Conservation (phyloP, 371 early-diverging fungal genomes). For the Choanephora cucurbitarum region DNA sequence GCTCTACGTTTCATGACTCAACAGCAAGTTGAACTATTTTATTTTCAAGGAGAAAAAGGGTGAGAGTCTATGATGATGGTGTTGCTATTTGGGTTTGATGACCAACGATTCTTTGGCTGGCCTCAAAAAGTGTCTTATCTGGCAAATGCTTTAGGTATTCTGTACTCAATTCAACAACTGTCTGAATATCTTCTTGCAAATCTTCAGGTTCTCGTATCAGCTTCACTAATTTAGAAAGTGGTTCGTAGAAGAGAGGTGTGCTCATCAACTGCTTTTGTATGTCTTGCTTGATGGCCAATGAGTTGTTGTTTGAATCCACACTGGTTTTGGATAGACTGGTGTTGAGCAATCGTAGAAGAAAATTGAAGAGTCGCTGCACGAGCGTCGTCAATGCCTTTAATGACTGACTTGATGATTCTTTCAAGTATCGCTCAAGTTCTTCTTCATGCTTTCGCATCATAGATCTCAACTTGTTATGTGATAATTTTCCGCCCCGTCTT, state of each 20-base stretch:
- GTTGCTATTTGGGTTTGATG: too few relatives aligned
- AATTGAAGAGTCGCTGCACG: constrained; percentile 26
- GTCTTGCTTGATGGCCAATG: constrained; percentile 13
- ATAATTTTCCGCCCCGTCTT: neutral
- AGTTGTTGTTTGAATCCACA: constrained; percentile 3
- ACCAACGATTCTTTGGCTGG: too few relatives aligned
- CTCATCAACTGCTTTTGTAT: constrained; percentile 17
- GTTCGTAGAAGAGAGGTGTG: constrained; percentile 27
- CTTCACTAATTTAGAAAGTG: constrained; percentile 22
- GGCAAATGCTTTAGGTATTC: constrained; percentile 12
- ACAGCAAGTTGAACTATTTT: too few relatives aligned
- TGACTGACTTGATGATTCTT: constrained; percentile 1
- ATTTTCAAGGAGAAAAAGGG: too few relatives aligned
- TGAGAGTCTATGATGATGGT: too few relatives aligned
- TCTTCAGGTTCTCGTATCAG: constrained; percentile 18
- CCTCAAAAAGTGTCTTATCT: constrained; percentile 5
- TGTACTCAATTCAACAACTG: constrained; percentile 17
- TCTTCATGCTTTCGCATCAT: constrained; percentile 17
- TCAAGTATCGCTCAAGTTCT: constrained; percentile 19
- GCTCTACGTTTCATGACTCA: too few relatives aligned
- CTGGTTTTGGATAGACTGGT: neutral
- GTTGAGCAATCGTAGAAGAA: constrained; percentile 16
- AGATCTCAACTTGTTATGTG: neutral
- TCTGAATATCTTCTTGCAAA: constrained; percentile 25
- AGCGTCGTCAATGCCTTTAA: constrained; percentile 22